phyloP scores from a whole-genome alignment of 257 asterid genomes.

The Asclepias syriaca region DNA sequence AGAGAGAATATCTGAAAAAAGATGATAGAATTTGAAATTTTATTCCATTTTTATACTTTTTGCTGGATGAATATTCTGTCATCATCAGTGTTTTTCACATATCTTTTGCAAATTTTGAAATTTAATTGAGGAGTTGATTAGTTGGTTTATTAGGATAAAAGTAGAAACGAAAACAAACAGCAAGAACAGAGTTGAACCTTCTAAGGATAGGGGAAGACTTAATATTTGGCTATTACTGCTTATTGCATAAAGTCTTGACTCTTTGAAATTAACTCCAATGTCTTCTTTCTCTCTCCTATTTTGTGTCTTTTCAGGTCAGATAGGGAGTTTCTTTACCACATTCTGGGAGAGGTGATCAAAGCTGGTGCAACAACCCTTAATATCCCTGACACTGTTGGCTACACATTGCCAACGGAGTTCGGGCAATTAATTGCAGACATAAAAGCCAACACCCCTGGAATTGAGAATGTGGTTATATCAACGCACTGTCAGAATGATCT shows the following conservation, averaged over 20 bases:
- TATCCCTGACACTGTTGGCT: constrained; percentile 97
- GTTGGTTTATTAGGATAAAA: not conserved
- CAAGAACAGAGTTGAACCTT: not conserved
- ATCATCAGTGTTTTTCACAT: not conserved
- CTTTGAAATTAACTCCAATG: not conserved
- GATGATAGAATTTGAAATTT: not conserved
- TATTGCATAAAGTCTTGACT: not conserved
- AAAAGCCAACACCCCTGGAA: constrained; percentile 81
- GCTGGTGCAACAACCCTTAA: constrained; percentile 97
- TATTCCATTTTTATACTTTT: not conserved
- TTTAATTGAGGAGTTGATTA: not conserved
- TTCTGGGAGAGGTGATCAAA: constrained; percentile 86
- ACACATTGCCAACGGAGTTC: constrained; percentile 65
- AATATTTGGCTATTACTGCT: not conserved
- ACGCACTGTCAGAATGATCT: constrained; percentile 97
- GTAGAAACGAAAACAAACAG: no score
- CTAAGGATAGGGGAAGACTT: not conserved
- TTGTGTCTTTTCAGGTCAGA: constrained; percentile 57
- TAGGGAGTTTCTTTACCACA: constrained; percentile 71
- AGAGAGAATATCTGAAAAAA: not conserved
- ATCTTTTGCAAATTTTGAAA: not conserved
- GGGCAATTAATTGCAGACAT: constrained; percentile 82
- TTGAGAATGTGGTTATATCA: constrained; percentile 82
- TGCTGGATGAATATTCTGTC: not conserved
- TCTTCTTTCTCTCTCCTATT: not conserved